A percentile compares a stretch with the other conserved stretches of the same genome.
These are phyloP conservation scores for Arabidopsis lyrata DNA, from an alignment of 441 rosid genomes.

Conservation along the genomic window DNA sequence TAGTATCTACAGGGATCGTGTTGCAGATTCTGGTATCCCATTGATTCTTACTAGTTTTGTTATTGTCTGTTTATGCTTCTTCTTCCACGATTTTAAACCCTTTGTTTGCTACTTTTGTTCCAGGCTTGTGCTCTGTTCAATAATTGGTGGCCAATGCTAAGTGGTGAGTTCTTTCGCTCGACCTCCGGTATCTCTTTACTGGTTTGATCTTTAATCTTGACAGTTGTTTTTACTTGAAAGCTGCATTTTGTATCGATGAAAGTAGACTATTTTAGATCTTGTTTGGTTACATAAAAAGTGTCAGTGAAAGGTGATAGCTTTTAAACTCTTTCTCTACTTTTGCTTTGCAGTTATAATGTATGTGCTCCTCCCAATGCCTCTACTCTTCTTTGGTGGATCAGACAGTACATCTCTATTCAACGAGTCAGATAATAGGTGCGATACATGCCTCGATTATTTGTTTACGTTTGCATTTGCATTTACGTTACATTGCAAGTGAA, in stretches of 20 bases:
- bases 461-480: background rate
- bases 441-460: background rate
- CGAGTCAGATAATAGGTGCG: constrained; percentile 78
- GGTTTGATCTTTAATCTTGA: background rate
- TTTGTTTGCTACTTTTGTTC: constrained; percentile 29
- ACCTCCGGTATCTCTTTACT: background rate
- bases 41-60: constrained; percentile 2
- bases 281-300: background rate
- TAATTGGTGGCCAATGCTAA: constrained; percentile 99
- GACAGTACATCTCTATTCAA: constrained; percentile 61
- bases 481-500: no score
- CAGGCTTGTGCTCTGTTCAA: constrained; percentile 95
- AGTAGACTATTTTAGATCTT: background rate
- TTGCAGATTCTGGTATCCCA: constrained; percentile 83
- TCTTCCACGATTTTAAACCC: background rate
- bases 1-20: constrained; percentile 89
- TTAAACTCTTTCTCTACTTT: background rate
- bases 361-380: constrained; percentile 96
- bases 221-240: background rate
- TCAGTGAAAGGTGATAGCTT: background rate
- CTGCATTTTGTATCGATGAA: background rate
- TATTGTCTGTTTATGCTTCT: background rate
- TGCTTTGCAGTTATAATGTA: constrained; percentile 79
- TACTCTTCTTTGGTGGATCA: constrained; percentile 85
- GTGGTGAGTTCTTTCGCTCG: constrained; percentile 55